Base-by-base conservation (phyloP, 345 rosid genomes). In the Orychophragmus violaceus region DNA sequence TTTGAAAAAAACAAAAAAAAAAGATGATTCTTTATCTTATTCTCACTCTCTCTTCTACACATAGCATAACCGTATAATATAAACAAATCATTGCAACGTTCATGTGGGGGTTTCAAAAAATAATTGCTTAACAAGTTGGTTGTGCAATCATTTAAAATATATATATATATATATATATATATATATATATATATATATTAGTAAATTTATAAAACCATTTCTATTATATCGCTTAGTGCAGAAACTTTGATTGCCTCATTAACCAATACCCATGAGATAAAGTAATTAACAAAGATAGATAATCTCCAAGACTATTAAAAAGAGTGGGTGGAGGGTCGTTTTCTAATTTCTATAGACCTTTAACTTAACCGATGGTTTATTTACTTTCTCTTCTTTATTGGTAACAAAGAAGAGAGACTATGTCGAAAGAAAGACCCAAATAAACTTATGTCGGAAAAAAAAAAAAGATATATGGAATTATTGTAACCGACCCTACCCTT, bases 291-390 rank as follows among this genome's bases (percentile, higher is more conserved):
- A 58, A 65, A 65, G 8, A 49, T 58, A 72, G 28, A 49, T 72
- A 37, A 72, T 65, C 71, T 39, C 49, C 62, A 59, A 72, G 58
- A 64, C 57, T 68, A 67, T 28, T 33, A 45, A 62, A 62, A 68
- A 14, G 69, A 62, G 83, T 78, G 2, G 95, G 85, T 82, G 74
- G 66, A 53, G 74, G 24, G 87, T 81, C 84, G 78, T 84, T 85
- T 85, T 83, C 25, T 45, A 12, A 83, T 83, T 85, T 83, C 19
- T 41, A n/a, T 60, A 71, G 69, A 69, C 49, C 30, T 79, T 74
- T 78, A 37, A 35, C 62, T 65, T 68, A 53, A 61, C 42, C 73
- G 37, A 25, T 68, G 59, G 59, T 44, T 62, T 60, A 65, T 66
- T n/a, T 66, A 59, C 57, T 66, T 25, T 67, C 22, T 56, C 13